Conservation (phyloP, 805 yeast genomes). For the Candida alai region DNA sequence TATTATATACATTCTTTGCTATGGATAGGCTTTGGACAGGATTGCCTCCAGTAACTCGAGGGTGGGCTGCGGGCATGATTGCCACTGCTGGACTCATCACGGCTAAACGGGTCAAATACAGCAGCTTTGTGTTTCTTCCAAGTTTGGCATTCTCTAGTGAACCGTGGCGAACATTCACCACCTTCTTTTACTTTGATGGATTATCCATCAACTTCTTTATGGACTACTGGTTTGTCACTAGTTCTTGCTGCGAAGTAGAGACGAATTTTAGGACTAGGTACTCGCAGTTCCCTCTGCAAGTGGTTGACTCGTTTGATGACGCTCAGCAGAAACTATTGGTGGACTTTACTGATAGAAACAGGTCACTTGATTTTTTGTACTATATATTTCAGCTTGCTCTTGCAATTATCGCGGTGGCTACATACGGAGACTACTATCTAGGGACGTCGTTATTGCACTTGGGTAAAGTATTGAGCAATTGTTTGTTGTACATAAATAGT, state of each 20-base stretch:
- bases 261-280: constrained; percentile 15
- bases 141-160: constrained; percentile 25
- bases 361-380: constrained; percentile 29
- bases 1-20: too few species aligned
- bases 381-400: constrained; percentile 21
- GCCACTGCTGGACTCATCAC: constrained; percentile 18
- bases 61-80: constrained; percentile 26
- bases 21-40: constrained; percentile 10
- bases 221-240: constrained; percentile 15
- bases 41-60: constrained; percentile 21
- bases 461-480: constrained; percentile 25
- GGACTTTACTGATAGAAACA: constrained; percentile 14
- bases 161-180: constrained; percentile 36
- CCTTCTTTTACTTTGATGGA: constrained; percentile 31
- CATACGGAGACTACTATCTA: constrained; percentile 15
- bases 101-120: constrained; percentile 15
- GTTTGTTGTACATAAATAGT: constrained; percentile 28
- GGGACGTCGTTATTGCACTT: constrained; percentile 13
- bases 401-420: constrained; percentile 19
- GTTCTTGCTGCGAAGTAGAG: constrained; percentile 23
- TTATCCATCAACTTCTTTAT: constrained; percentile 20
- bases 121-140: constrained; percentile 23
- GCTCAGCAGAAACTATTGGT: constrained; percentile 14
- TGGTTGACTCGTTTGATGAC: constrained; percentile 13
- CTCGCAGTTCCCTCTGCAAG: constrained; percentile 20